Percentiles rank a stretch among this genome's conserved stretches.
phyloP scores from a whole-genome alignment of 306 rosid genomes.

The Gastrolobium bilobum region DNA sequence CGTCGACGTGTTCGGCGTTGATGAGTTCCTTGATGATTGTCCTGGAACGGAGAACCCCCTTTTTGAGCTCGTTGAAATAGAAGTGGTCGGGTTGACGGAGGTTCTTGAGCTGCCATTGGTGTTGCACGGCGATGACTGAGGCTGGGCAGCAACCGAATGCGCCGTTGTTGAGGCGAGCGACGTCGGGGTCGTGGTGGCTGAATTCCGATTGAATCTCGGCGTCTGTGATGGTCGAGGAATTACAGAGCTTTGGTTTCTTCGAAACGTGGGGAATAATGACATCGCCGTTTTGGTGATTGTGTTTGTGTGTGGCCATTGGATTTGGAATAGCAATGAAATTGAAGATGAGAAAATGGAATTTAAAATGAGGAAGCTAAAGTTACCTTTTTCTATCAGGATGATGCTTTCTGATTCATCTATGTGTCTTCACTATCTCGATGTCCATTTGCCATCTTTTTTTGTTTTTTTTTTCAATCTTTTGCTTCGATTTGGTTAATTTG shows the following conservation, averaged over 20 bases:
- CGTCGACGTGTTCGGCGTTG: constrained; percentile 75
- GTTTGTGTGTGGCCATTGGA: too few species aligned
- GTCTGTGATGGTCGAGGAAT: constrained; percentile 51
- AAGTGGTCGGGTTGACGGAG: constrained; percentile 81
- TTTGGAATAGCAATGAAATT: too few species aligned
- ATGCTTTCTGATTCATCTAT: too few species aligned
- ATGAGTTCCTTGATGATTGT: constrained; percentile 61
- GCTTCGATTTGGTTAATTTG: too few species aligned
- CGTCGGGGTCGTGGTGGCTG: constrained; percentile 67
- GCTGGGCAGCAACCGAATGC: constrained; percentile 66
- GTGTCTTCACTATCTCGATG: too few species aligned
- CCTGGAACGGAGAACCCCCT: constrained; percentile 62
- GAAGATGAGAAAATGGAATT: too few species aligned
- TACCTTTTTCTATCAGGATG: too few species aligned
- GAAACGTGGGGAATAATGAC: constrained; percentile 43
- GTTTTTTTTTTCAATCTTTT: too few species aligned
- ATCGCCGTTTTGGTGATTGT: constrained; percentile 66
- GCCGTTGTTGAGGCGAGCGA: constrained; percentile 87
- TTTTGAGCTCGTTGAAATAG: constrained; percentile 74
- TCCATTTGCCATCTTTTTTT: too few species aligned
- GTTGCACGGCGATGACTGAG: constrained; percentile 66
- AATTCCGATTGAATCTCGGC: constrained; percentile 70
- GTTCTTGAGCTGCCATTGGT: constrained; percentile 58
- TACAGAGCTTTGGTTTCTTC: constrained; percentile 61
- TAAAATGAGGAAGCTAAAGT: too few species aligned